Base-by-base conservation (phyloP, 768 basidiomycete genomes). In the Mycena floridula region DNA sequence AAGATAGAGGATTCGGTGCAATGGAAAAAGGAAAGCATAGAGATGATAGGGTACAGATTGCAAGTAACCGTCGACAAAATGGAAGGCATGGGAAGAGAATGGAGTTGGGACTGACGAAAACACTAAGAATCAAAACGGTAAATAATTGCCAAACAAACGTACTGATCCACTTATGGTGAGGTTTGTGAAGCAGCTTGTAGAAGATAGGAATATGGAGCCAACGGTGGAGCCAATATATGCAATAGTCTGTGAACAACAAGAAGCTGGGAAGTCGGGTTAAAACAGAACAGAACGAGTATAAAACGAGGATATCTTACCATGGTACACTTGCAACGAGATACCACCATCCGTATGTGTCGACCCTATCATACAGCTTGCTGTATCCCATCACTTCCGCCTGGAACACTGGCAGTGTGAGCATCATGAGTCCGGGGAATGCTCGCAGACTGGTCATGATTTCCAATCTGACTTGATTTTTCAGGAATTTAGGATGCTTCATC, bases 161-260 rank as follows among this genome's bases (percentile, higher is more conserved):
- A 95, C 93, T 81, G 51, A 98, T 72, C 96, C 96, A 99, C 65
- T 89, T 94, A 75, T 99, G 96, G 62, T 99, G 96, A 1, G 95
- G 93, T 64, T 99, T 99, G 65, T 99, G 96, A 37, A 99, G 55
- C 45, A 73, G 67, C 61, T 95, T 98, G 74, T 99, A 99, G 46
- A 96, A 53, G 28, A 72, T 44, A 2, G 95, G 95, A 47, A 85
- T 69, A 59, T 99, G 96, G 44, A 95, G 71, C 66, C 75, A 73
- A 21, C 96, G 82, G 59, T 99, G 96, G n/a, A 95, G 71, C 93
- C 94, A 97, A 62, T 99, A 99, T 51, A 99, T 89, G 55, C 75
- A 70, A 54, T 91, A 89, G 64, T 99, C 96, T 15, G 95, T 99
- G 63, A 90, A 89, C 16, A 86, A 50, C 47, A 94, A 59, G 73